Percentiles rank a stretch among this genome's conserved stretches.
These are phyloP conservation scores for Phytomonas francai DNA, from an alignment of 208 protist genomes.

Conservation along the genomic window DNA sequence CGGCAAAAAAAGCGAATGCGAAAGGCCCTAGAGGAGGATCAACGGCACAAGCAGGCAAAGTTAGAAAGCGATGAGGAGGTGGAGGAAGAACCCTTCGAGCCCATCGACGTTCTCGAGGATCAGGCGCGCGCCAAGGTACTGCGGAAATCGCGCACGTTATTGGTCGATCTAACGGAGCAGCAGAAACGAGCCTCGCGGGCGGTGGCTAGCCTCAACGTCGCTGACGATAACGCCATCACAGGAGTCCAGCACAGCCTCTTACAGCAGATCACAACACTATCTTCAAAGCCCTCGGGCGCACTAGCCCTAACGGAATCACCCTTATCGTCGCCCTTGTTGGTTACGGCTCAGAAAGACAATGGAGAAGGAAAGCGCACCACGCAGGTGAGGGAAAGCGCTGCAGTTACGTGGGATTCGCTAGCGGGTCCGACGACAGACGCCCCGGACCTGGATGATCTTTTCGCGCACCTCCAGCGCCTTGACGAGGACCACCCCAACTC, in stretches of 20 bases:
- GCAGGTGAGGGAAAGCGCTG: neutral
- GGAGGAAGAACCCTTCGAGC: conserved; percentile 24
- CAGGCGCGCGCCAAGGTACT: conserved; percentile 56
- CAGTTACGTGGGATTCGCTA: neutral
- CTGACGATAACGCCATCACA: conserved; percentile 12
- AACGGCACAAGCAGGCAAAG: conserved; percentile 12
- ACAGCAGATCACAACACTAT: conserved; percentile 16
- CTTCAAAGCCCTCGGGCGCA: conserved; percentile 1
- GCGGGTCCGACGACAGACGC: neutral
- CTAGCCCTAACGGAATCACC: no score
- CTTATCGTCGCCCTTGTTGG: no score
- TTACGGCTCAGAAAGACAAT: no score
- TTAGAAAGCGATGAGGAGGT: conserved; percentile 24
- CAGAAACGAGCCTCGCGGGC: conserved; percentile 19
- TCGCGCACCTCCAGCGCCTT: no score
- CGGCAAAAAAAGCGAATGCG: conserved; percentile 56
- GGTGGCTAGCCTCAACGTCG: conserved; percentile 11
- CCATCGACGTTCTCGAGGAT: conserved; percentile 64
- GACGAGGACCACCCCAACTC: no score
- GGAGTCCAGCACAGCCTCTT: conserved; percentile 23
- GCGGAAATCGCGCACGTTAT: conserved; percentile 46
- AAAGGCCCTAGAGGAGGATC: conserved; percentile 71
- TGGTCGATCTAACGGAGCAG: conserved; percentile 38
- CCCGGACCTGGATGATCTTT: no score
- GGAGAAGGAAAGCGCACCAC: neutral